Percentiles rank a stretch among this genome's conserved stretches.
Conservation (phyloP, 345 rosid genomes). For the Laguncularia racemosa region DNA sequence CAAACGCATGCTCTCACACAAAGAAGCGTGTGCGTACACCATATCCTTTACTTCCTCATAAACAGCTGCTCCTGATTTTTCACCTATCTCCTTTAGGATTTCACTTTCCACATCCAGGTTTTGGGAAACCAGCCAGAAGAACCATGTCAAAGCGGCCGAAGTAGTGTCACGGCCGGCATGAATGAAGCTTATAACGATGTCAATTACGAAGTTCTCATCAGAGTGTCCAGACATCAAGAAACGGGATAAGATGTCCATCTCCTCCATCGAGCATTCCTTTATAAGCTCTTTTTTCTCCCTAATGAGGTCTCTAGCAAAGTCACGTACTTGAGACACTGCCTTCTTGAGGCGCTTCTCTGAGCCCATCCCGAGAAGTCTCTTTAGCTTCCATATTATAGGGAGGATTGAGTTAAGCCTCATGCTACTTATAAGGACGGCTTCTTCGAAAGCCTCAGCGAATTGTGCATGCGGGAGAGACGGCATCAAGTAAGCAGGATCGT, state of each 20-base stretch:
- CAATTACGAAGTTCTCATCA: conserved; percentile 36
- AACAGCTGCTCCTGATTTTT: conserved; percentile 11
- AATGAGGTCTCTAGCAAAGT: conserved; percentile 39
- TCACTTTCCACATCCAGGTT: conserved; percentile 30
- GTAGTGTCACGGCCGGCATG: conserved; percentile 71
- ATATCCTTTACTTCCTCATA: conserved; percentile 40
- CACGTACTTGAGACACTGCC: conserved; percentile 29
- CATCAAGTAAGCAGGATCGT: conserved; percentile 47
- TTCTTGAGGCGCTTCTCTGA: conserved; percentile 36
- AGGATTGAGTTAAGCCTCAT: conserved; percentile 21
- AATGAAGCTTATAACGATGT: conserved; percentile 52
- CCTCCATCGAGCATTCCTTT: conserved; percentile 8
- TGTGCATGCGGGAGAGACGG: conserved; percentile 30
- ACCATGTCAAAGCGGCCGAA: conserved; percentile 77
- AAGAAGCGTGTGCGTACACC: conserved; percentile 47
- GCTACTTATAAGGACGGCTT: conserved; percentile 27
- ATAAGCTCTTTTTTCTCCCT: conserved; percentile 35
- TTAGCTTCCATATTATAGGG: conserved; percentile 37
- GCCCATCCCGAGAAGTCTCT: conserved; percentile 32
- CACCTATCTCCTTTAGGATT: conserved; percentile 34
- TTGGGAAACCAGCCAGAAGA: conserved; percentile 46
- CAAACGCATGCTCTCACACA: conserved; percentile 49
- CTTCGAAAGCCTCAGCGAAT: conserved; percentile 44
- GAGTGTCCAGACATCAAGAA: conserved; percentile 46
- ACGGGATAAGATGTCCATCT: conserved; percentile 44